These are phyloP conservation scores for Tephrocybe sp. DNA, from an alignment of 768 basidiomycete species.

Conservation along the genomic window DNA sequence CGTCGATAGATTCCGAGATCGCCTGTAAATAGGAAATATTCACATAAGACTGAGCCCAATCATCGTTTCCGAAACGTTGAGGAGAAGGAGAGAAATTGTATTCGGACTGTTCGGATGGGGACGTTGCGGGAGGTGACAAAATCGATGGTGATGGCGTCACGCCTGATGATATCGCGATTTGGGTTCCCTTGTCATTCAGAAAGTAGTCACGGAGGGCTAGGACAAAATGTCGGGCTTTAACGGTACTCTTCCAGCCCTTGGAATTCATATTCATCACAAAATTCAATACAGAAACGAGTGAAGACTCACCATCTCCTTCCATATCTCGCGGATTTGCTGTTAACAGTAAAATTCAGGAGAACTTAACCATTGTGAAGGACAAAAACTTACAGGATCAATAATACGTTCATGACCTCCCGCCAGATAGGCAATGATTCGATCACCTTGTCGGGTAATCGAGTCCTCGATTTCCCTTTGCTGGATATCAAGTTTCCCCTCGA, in stretches of 20 bases:
- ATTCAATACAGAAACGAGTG: neutral
- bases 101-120: neutral
- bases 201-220: neutral
- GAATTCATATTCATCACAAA: neutral
- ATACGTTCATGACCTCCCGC: constrained; percentile 3
- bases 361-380: too few relatives aligned
- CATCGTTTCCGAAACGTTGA: neutral
- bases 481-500: neutral
- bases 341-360: too few relatives aligned
- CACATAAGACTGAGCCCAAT: neutral
- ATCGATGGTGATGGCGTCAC: too few relatives aligned
- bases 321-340: neutral
- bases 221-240: too few relatives aligned
- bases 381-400: neutral
- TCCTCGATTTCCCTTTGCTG: neutral
- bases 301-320: neutral
- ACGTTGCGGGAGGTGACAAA: neutral
- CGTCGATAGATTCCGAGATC: too few relatives aligned
- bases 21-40: too few relatives aligned
- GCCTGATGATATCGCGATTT: too few relatives aligned
- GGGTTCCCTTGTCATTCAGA: too few relatives aligned
- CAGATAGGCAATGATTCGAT: neutral
- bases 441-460: too few relatives aligned
- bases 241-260: constrained; percentile 4
- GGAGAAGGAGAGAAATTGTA: neutral